Base-by-base conservation (phyloP, 345 rosid species). In the Reutealis trisperma region DNA sequence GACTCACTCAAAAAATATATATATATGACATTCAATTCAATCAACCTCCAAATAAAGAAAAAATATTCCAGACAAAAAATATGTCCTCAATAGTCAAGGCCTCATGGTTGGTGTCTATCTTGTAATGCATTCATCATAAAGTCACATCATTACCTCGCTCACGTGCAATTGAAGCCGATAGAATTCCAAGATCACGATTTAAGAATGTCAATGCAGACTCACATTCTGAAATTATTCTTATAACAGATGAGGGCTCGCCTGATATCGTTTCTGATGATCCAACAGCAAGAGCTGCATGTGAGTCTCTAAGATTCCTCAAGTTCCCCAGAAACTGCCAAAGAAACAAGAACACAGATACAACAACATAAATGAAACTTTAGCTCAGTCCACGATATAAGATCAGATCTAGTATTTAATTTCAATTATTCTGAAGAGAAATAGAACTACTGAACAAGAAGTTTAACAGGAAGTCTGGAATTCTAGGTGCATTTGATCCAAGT, bases 301-400 rank as follows among this genome's bases (percentile, higher is more conserved):
- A 94, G 74, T 94, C 98, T 84, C 98, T 88, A 44, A 96, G 90
- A 83, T 92, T 96, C 90, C 95, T 96, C 91, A 92, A 82, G 86
- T 94, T 96, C 67, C 98, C 92, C 64, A 94, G 86, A 74, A 96
- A 92, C 99, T 96, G 92, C 85, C 81, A 75, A 6, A 72, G 52
- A 76, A 78, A 30, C 30, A 49, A 18, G 78, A 63, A 37, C 37
- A 37, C 6, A 5, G 41, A 2, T 37, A 15, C 7, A 13, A 60
- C 11, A 60, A 49, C 4, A 44, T 15, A 60, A 27, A 61, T 60
- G 41, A 49, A 3, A 60, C 34, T 27, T 44, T 24, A 22, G 5
- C 34, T 47, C 52, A 34, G 5, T 34, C 37, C 67, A 5, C 55
- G 30, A 55, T 34, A 34, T 2, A 55, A 34, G 7, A 32, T 12